Base-by-base conservation (phyloP, 257 asterid species). In the Solanum ossicruentum region DNA sequence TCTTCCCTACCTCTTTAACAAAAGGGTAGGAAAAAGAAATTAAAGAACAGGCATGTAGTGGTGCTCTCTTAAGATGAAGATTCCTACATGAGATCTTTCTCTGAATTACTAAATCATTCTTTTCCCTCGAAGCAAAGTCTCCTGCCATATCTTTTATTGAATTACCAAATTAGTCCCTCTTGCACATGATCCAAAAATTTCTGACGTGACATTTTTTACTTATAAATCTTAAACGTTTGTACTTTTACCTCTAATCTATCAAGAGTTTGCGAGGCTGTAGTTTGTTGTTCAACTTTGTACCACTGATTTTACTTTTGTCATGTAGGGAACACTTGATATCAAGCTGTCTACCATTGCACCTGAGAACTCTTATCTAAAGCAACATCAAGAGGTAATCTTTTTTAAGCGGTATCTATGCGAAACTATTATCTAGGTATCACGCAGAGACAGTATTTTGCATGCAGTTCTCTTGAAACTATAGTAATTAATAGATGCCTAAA, bases 271-370 rank as follows among this genome's bases (percentile, higher is more conserved):
- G 49, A 4, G 61, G 20, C n/a, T 75, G 82, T 75, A 15, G 60
- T 75, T 28, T 75, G 26, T 75, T 49, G 82, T 52, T 75, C 82
- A 23, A 49, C 43, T 49, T 49, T 51, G 82, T 75, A 15, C 16
- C 49, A 1, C 61, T 75, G 45, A 75, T 49, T 23, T 75, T 75
- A 23, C 23, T 43, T 75, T 75, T 49, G 15, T 75, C 61, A 75
- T 75, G 61, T 81, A 90, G 92, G 92, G 70, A 52, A 86, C 86
- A 58, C 89, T 85, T 39, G 93, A 92, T 69, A 81, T 80, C 89
- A 90, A 87, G 88, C 88, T 91, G 83, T 77, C 85, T 72, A 79
- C 85, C 36, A 20, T 81, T 61, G 87, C 85, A 69, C 86, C 85
- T 20, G 89, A 88, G 82, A 84, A 78, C 82, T 85, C 86, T 6